Conservation (phyloP, 495 filamentous ascomycete species). For the Evansstolkia leycettana region DNA sequence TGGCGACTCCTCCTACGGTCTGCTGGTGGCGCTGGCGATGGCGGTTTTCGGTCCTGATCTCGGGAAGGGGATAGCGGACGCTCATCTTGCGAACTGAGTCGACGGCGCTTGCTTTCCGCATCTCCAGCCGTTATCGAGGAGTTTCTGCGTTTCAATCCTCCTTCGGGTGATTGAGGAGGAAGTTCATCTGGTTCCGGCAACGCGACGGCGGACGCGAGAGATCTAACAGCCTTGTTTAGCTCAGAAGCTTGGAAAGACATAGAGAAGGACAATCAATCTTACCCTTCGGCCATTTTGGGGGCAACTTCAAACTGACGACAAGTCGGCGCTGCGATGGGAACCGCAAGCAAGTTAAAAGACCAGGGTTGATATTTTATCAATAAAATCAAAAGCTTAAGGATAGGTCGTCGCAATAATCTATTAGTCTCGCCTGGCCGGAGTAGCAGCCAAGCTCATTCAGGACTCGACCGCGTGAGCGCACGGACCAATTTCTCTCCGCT, state of each 20-base stretch:
- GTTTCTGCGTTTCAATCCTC: slow-evolving; percentile 41
- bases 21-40: slow-evolving; percentile 7
- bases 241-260: background rate
- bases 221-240: slow-evolving; percentile 1
- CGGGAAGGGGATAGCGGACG: slow-evolving; percentile 5
- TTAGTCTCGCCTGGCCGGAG: too few species aligned
- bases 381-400: too few species aligned
- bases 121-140: slow-evolving; percentile 45
- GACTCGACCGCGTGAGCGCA: too few species aligned
- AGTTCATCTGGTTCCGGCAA: slow-evolving; percentile 41
- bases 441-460: too few species aligned
- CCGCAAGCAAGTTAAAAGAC: too few species aligned
- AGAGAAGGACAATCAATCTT: slow-evolving; percentile 1
- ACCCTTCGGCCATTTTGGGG: slow-evolving; percentile 6
- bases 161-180: slow-evolving; percentile 15
- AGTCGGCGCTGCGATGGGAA: too few species aligned
- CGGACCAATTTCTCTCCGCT: too few species aligned
- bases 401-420: too few species aligned
- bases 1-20: slow-evolving; percentile 26
- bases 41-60: slow-evolving; percentile 7
- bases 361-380: too few species aligned
- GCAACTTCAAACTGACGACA: too few species aligned
- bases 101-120: slow-evolving; percentile 42
- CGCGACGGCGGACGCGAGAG: slow-evolving; percentile 55
- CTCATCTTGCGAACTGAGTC: slow-evolving; percentile 26